Percentiles rank a stretch among this genome's conserved stretches.
Evolutionary conservation across 805 yeast species (phyloP).

Genomic region (Suhomyces xylopsoci): DNA sequence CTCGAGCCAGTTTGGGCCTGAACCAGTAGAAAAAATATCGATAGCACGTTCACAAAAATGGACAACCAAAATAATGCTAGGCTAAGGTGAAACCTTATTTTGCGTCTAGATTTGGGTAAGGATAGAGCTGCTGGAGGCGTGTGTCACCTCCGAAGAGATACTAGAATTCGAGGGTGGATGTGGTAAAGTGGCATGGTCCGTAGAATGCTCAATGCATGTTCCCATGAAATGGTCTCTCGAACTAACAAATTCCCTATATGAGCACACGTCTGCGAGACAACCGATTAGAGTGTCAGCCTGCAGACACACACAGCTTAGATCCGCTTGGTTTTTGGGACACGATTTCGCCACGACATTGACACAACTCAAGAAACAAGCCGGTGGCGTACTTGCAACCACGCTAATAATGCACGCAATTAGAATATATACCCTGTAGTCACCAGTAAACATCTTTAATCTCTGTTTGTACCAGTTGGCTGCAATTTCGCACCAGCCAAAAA

Average conservation of each 20-base stretch:
- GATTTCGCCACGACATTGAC: constrained; percentile 32
- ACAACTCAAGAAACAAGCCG: constrained; percentile 49
- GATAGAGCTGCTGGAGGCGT: neutral
- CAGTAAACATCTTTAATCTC: neutral
- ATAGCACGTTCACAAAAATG: no score
- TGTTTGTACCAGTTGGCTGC: neutral
- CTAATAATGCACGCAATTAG: neutral
- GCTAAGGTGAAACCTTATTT: no score
- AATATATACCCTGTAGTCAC: neutral
- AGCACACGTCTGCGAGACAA: constrained; percentile 47
- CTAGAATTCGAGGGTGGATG: neutral
- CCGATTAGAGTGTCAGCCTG: constrained; percentile 37
- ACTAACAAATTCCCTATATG: constrained; percentile 39
- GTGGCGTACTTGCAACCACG: constrained; percentile 39
- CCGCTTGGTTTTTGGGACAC: constrained; percentile 31
- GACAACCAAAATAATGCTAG: no score
- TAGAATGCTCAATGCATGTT: constrained; percentile 42
- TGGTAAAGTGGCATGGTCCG: neutral
- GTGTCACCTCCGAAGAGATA: neutral
- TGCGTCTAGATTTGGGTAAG: neutral
- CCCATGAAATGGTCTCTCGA: constrained; percentile 50
- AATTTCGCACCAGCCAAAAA: neutral
- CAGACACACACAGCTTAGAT: constrained; percentile 40
- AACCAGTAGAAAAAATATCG: neutral
- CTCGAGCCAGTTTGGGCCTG: neutral